These are phyloP conservation scores for Panus rudis DNA, from an alignment of 768 basidiomycete genomes.

Conservation along the genomic window DNA sequence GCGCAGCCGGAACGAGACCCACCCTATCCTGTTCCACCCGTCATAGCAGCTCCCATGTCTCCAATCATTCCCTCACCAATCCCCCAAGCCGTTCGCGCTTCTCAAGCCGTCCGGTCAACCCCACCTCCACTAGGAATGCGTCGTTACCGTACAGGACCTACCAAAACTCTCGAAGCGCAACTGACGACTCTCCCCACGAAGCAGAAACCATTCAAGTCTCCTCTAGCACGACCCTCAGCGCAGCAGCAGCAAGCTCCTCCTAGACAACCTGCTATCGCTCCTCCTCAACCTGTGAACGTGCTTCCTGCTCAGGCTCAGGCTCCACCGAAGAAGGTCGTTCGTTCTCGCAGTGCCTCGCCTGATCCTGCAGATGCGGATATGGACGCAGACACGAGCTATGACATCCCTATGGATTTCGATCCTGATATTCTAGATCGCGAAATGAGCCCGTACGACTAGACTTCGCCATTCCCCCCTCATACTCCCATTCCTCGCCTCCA, in stretches of 20 bases:
- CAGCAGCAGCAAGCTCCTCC: background rate
- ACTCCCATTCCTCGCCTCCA: too few relatives aligned
- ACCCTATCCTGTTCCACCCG: too few relatives aligned
- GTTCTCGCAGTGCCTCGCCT: background rate
- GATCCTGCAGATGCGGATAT: background rate
- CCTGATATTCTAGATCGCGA: conserved; percentile 2
- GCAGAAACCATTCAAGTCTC: conserved; percentile 2
- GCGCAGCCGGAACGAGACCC: too few relatives aligned
- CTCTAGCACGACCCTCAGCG: background rate
- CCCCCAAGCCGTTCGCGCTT: background rate
- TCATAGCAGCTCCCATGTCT: too few relatives aligned
- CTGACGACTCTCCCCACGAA: background rate
- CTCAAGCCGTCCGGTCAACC: background rate
- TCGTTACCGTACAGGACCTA: background rate
- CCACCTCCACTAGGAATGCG: conserved; percentile 9
- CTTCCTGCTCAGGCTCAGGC: background rate
- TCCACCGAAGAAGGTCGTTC: background rate
- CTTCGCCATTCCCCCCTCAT: too few relatives aligned
- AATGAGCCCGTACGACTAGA: conserved; percentile 5
- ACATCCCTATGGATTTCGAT: conserved; percentile 11
- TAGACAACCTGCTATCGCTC: background rate
- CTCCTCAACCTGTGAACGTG: background rate
- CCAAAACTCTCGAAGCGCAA: background rate
- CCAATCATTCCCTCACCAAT: background rate
- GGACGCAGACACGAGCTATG: conserved; percentile 17